These are phyloP conservation scores for Aspergillus pseudonomiae DNA, from an alignment of 2,329 filamentous ascomycete species.

Conservation along the genomic window DNA sequence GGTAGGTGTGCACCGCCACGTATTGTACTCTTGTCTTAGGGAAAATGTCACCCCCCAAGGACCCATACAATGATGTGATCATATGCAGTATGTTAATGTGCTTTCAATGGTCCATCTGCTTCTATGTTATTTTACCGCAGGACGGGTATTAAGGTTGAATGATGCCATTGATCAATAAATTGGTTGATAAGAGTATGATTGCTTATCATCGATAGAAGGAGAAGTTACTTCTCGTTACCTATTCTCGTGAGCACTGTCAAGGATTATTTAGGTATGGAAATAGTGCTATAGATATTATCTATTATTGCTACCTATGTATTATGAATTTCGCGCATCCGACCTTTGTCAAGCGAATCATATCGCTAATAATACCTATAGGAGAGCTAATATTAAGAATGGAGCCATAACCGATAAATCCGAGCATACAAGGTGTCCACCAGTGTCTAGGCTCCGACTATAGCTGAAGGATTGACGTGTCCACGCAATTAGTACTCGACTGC, in stretches of 20 bases:
- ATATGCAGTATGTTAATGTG: not conserved
- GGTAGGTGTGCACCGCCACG: slow-evolving; percentile 16
- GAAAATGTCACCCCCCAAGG: not conserved
- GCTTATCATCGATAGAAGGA: not conserved
- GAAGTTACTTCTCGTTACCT: not conserved
- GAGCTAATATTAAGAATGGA: slow-evolving; percentile 11
- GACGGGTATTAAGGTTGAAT: not conserved
- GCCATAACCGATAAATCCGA: slow-evolving; percentile 12
- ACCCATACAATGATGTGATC: not conserved
- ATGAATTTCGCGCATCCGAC: not conserved
- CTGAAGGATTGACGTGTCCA: slow-evolving; percentile 12
- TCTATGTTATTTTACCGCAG: not conserved
- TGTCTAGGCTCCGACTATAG: slow-evolving; percentile 16
- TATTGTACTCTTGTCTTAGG: slow-evolving; percentile 1
- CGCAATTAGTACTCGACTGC: slow-evolving; percentile 4
- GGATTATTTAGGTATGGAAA: not conserved
- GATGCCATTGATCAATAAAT: not conserved
- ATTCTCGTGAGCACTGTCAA: too few relatives aligned
- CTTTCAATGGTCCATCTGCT: not conserved
- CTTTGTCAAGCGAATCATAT: not conserved
- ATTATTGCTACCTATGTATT: slow-evolving; percentile 3
- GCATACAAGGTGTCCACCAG: slow-evolving; percentile 9
- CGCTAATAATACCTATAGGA: slow-evolving; percentile 1
- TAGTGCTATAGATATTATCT: not conserved
- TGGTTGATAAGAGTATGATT: not conserved